Base-by-base conservation (phyloP, 1,284 basidiomycete genomes). In the Athelia sp. region DNA sequence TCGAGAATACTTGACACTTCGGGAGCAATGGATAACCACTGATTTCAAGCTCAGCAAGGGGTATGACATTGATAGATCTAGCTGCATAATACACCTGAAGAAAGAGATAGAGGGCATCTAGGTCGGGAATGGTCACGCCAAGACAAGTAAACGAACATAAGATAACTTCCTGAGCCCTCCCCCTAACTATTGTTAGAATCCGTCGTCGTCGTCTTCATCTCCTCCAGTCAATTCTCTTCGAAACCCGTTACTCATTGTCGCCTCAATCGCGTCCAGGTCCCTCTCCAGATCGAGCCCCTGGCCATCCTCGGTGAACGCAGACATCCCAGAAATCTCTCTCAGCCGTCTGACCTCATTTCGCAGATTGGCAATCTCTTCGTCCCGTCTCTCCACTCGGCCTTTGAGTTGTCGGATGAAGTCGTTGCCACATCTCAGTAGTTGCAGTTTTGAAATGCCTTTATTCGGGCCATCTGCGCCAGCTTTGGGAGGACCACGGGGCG, bases 401-500 rank as follows among this genome's bases (percentile, higher is more conserved):
- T 87, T 87, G 55, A 96, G 72, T 53, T 82, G 73, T 45, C 84
- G 75, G 50, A 97, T 85, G 61, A 84, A 95, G 65, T 94, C 90
- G 64, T 97, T 97, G 46, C 87, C 87, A 61, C 90, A 93, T 49
- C 93, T 81, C 51, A 99, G 68, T 29, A 99, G 72, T 60, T 97
- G 94, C 51, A 98, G 77, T 73, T 98, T 98, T 71, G 87, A 91
- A 42, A 98, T 92, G n/a, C 89, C 88, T 59, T 94, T 87, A 68
- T 97, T 97, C 22, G 93, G 93, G 34, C 93, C 93, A 53, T 90
- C 89, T 9, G 80, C 81, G 10, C 88, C 89, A 0, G 87, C 87
- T 56, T 93, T 90, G 2, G 91, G 90, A 11, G 93, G 85, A 0
- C 93, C 84, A 4, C 92, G 77, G 0, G 92, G 92, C 0, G 92